Evolutionary conservation across 805 yeast genomes (phyloP).

Genomic region (Nakazawaea wickerhamii): DNA sequence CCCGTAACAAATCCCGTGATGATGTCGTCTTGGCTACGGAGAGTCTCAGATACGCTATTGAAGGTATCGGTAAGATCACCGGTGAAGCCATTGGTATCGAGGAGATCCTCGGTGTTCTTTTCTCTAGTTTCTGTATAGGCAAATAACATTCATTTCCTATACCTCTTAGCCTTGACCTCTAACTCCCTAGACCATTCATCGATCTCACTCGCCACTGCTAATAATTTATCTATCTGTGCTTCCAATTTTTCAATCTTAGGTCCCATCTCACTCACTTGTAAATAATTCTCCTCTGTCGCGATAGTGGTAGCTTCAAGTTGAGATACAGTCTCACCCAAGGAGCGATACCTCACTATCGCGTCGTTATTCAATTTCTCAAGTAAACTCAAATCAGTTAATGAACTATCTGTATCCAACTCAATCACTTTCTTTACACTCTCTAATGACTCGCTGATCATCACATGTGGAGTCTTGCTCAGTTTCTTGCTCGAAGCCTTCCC

Average conservation of each 20-base stretch:
- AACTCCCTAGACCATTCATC: constrained; percentile 59
- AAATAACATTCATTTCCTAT: constrained; percentile 37
- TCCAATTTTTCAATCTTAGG: constrained; percentile 27
- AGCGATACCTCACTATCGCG: constrained; percentile 46
- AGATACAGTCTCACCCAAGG: constrained; percentile 36
- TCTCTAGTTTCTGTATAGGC: constrained; percentile 91
- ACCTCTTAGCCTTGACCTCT: constrained; percentile 34
- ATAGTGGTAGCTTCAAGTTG: constrained; percentile 16
- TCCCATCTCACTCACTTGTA: constrained; percentile 26
- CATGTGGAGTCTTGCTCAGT: constrained; percentile 16
- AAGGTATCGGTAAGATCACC: constrained; percentile 88
- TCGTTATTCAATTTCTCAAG: constrained; percentile 54
- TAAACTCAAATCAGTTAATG: constrained; percentile 38
- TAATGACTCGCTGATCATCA: constrained; percentile 21
- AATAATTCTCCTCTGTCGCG: constrained; percentile 11
- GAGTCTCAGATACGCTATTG: constrained; percentile 63
- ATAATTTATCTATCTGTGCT: constrained; percentile 33
- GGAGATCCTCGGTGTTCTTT: constrained; percentile 86
- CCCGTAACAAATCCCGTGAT: constrained; percentile 39
- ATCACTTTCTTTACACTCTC: constrained; percentile 28
- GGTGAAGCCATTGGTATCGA: constrained; percentile 87
- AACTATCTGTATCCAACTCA: constrained; percentile 28
- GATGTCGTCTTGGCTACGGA: constrained; percentile 83
- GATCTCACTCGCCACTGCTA: constrained; percentile 46
- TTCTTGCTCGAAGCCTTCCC: background rate